A percentile compares a stretch with the other conserved stretches of the same genome.
Evolutionary conservation across 257 asterid genomes (phyloP).

Genomic region (Perilla frutescens): DNA sequence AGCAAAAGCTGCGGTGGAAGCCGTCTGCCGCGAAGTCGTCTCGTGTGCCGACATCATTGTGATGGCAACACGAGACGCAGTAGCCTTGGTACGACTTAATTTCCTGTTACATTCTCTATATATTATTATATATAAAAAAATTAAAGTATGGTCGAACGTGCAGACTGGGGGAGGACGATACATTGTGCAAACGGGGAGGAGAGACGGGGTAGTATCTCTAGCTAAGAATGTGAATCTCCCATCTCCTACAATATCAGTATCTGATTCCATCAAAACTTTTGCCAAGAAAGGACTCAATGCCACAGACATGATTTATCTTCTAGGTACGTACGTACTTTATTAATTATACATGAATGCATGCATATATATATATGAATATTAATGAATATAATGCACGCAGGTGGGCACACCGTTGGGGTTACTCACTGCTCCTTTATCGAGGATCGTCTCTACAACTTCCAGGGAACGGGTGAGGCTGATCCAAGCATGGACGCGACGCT

Average conservation of each 20-base stretch:
- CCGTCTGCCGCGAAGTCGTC: conserved; percentile 51
- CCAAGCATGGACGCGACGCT: conserved; percentile 54
- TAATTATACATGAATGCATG: no score
- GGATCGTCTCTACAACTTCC: conserved; percentile 63
- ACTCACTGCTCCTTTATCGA: conserved; percentile 59
- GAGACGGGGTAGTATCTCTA: conserved; percentile 54
- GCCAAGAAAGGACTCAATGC: conserved; percentile 45
- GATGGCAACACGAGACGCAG: conserved; percentile 69
- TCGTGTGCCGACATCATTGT: conserved; percentile 73
- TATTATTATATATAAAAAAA: no score
- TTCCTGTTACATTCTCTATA: not conserved
- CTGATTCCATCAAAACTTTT: conserved; percentile 45
- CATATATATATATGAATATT: no score
- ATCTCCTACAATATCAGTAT: conserved; percentile 49
- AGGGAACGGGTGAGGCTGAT: conserved; percentile 48
- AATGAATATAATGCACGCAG: conserved; percentile 31
- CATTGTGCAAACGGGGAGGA: conserved; percentile 54
- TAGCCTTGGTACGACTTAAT: conserved; percentile 39
- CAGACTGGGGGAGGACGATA: conserved; percentile 61
- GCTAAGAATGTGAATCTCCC: conserved; percentile 60
- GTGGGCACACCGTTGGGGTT: conserved; percentile 72
- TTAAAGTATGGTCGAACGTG: no score
- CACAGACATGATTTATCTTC: conserved; percentile 63
- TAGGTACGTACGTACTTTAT: conserved; percentile 57
- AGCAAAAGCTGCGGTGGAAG: conserved; percentile 51